Conservation (phyloP, 768 basidiomycete genomes). For the Lactarius akahatsu region DNA sequence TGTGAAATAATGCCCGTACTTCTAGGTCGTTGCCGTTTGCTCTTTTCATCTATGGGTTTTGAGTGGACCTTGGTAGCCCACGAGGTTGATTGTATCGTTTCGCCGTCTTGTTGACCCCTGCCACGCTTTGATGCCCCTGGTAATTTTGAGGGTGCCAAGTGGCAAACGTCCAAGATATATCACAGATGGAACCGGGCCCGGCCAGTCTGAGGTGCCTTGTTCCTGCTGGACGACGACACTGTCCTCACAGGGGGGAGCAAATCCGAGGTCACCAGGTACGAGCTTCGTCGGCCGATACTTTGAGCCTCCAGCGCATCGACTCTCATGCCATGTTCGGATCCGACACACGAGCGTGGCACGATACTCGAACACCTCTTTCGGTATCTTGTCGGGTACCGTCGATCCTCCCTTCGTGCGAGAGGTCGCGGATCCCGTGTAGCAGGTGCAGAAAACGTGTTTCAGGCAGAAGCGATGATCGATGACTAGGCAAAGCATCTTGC, state of each 20-base stretch:
- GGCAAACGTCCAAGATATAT: neutral
- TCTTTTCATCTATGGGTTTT: neutral
- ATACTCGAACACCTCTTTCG: neutral
- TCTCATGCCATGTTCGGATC: neutral
- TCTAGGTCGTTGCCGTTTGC: neutral
- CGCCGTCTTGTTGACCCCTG: neutral
- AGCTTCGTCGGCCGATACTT: neutral
- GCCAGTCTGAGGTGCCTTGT: neutral
- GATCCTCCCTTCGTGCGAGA: neutral
- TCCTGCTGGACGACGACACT: neutral
- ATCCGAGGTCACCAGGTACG: too few relatives aligned
- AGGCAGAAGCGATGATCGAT: too few relatives aligned
- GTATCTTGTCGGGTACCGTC: neutral
- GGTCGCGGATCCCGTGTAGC: neutral
- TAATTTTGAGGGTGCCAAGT: neutral
- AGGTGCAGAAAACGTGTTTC: neutral
- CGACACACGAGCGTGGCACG: neutral
- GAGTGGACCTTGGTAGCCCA: neutral
- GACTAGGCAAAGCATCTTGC: neutral
- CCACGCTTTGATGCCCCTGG: slow-evolving; percentile 1
- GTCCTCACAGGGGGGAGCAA: neutral
- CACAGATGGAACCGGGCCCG: neutral
- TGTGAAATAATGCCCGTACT: neutral
- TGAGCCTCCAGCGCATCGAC: neutral
- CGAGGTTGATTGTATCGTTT: neutral